Evolutionary conservation across 192 early-diverging fungal species (phyloP), one percentile per base, ranked within the genome.

Genomic region (Geranomyces variabilis): DNA sequence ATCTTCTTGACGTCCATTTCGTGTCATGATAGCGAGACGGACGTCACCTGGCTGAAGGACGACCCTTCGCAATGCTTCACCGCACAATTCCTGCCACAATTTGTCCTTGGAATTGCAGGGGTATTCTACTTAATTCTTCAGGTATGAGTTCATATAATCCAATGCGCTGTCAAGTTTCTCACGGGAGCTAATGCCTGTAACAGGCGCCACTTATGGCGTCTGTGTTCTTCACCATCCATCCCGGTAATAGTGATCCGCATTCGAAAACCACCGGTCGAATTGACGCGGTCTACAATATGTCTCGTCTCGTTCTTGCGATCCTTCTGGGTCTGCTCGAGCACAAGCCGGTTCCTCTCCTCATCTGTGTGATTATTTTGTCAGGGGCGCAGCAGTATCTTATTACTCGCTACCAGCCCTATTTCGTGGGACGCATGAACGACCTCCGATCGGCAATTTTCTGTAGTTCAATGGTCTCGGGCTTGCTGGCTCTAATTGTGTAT

Each of bases 201-300:
- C 45, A 67, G 66, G 70, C 59, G 19, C 70, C 70, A 7, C 24
- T 71, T 10, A 63, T 61, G 13, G 46, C 22, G 14, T 17, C 36
- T 15, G 70, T 71, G n/a, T 71, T 71, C 31, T 71, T 71, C 64
- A 28, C 34, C 49, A 65, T 73, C 26, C 33, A 66, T 43, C 71
- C 71, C 0, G 43, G 29, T 2, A 43, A 34, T 9, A 36, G 56
- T 17, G 51, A 65, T 4, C 55, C 34, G 4, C 51, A 66, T 44
- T 24, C 71, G 5, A 73, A 73, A 28, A 73, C 71, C 14, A 66
- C 71, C 7, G 71, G 71, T 5, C 63, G 71, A 29, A 57, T 73
- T 5, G 71, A 73, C 33, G 51, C 62, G 49, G 0, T 73, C 7
- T 73, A 73, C 63, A 64, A 48, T 12, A 3, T 55, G 24, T 28